Base-by-base conservation (phyloP, 257 asterid species). In the Solanum tarapatanum region DNA sequence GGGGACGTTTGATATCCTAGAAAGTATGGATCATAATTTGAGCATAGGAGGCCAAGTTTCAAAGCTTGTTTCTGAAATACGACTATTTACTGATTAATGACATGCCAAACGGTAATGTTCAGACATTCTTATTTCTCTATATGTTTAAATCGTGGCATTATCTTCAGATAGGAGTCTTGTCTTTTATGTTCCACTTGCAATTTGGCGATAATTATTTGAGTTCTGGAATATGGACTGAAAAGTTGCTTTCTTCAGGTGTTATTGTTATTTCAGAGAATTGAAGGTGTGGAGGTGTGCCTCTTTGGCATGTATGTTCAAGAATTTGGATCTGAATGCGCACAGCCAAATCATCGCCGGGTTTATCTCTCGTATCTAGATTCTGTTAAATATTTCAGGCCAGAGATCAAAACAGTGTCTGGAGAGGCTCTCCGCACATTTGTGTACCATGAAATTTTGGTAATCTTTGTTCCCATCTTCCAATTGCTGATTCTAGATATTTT, bases 231-330 rank as follows among this genome's bases (percentile, higher is more conserved):
- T 82, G 79, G 35, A 86, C 86, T 91, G 91, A 77, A 87, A 48
- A 83, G 84, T 83, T 74, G 87, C 75, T 51, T 91, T 86, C 87
- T 90, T 69, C 95, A 97, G 99, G 99, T 95, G 83, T 90, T 97
- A 62, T 92, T 97, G 48, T 90, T 97, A 91, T 97, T 97, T 90
- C 99, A 97, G 93, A 92, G 93, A 90, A 97, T 97, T 84, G 99
- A 97, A 93, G 99, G 99, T 13, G 99, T 97, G 17, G 99, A 97
- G 92, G 99, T 97, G 70, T 97, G 99, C 95, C 90, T 97, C 75
- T 97, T 97, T 89, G 99, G 99, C 89, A 97, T 97, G 99, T 97
- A 96, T 72, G 97, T 97, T 88, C 99, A 97, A 93, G 99, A 97
- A 92, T 97, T 94, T 87, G 99, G 99, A 92, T 92, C 99, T 62